phyloP scores from a whole-genome alignment of 192 early-diverging fungal genomes.

The Entomortierella chlamydospora region DNA sequence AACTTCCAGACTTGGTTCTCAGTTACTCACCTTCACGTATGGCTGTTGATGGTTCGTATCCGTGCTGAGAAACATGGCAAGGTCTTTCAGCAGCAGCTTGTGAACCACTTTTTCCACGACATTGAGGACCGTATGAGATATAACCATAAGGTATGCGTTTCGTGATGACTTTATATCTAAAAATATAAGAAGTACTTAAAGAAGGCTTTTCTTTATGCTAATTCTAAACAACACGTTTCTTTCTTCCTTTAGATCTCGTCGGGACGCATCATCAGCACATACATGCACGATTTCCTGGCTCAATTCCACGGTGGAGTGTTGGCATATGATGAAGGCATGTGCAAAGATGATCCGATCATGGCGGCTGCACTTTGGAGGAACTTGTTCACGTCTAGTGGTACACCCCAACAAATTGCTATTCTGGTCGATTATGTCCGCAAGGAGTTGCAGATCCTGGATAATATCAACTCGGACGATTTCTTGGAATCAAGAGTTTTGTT shows the following conservation, averaged over 20 bases:
- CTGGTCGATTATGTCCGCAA: constrained; percentile 57
- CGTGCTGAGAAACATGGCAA: constrained; percentile 78
- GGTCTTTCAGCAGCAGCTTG: constrained; percentile 87
- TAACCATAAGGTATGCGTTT: constrained; percentile 71
- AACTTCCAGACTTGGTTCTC: constrained; percentile 97
- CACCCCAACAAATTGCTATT: constrained; percentile 44
- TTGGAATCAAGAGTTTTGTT: constrained; percentile 43
- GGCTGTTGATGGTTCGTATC: constrained; percentile 92
- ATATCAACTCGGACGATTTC: constrained; percentile 44
- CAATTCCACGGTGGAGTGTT: constrained; percentile 90
- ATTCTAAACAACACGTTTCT: too few relatives aligned
- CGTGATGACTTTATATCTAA: background rate
- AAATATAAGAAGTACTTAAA: too few relatives aligned
- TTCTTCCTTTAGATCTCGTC: constrained; percentile 82
- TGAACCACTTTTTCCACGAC: constrained; percentile 90
- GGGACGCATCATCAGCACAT: constrained; percentile 76
- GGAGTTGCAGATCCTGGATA: constrained; percentile 55
- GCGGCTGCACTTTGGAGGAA: constrained; percentile 89
- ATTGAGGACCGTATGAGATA: constrained; percentile 85
- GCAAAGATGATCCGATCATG: constrained; percentile 85
- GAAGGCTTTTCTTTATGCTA: too few relatives aligned
- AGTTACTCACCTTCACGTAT: constrained; percentile 90
- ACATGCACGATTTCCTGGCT: constrained; percentile 83
- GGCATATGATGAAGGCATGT: constrained; percentile 93
- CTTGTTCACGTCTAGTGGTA: constrained; percentile 52